Base-by-base conservation (phyloP, 352 stramenopile species). In the Phytopythium chamaehyphon region DNA sequence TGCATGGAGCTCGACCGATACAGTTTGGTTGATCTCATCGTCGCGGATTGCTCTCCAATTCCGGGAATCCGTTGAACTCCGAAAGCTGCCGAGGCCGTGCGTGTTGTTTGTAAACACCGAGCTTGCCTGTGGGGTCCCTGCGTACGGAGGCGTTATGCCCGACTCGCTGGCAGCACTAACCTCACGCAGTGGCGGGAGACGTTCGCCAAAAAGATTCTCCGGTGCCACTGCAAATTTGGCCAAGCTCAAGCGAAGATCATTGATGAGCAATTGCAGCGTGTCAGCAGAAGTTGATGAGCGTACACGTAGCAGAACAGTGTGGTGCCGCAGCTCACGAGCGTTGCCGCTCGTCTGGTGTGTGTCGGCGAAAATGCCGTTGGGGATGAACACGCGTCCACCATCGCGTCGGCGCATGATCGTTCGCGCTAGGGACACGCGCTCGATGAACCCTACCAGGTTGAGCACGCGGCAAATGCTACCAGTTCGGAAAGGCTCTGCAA, bases 291-390 rank as follows among this genome's bases (percentile, higher is more conserved):
- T 89, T n/a, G 48, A 36, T 11, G 65, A 54, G 28, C 78, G 56
- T 19, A 88, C 9, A 1, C 59, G 52, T 4, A 93, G 59, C 39
- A 73, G 54, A 8, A 90, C 45, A 8, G 80, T 60, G 49, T 90
- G 69, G 6, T 67, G 68, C 24, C 83, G 76, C 3, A 68, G 59
- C n/a, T 88, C 76, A 6, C 65, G 43, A 1, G 71, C 58, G 26
- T 64, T 83, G 19, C 71, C 71, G 37, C 69, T 90, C n/a, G 73
- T 86, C 59, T 92, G 83, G 28, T 81, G 62, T 38, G 63, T 80
- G 54, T 88, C 78, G 38, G 81, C 72, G 45, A 94, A 90, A 18
- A 92, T 68, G 18, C 83, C 76, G 44, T 94, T 94, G 10, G 83
- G 83, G 35, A 94, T 64, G 68, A 85, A 90, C 48, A 91, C 73